phyloP scores from a whole-genome alignment of 768 basidiomycete genomes.

The Rhodocollybia butyracea region DNA sequence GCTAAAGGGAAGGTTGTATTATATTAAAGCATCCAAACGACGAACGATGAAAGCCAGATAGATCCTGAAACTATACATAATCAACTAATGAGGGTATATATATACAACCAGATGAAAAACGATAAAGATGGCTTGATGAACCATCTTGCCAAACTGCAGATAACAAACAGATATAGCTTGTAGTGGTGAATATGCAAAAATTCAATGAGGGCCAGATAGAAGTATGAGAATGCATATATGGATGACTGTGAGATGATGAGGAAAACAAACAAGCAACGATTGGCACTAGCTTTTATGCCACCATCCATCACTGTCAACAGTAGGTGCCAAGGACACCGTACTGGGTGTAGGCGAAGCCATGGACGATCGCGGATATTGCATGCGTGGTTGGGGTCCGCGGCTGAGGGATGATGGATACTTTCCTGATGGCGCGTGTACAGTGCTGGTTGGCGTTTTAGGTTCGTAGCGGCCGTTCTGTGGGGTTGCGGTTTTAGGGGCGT shows the following conservation, averaged over 20 bases:
- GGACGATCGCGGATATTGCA: conserved; percentile 15
- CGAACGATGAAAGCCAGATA: too few relatives aligned
- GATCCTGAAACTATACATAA: neutral
- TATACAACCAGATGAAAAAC: neutral
- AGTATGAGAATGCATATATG: neutral
- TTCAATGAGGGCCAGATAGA: neutral
- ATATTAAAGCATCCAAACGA: too few relatives aligned
- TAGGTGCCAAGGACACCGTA: conserved; percentile 67
- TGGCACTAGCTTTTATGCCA: conserved; percentile 42
- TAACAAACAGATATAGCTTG: too few relatives aligned
- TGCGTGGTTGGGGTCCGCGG: conserved; percentile 2
- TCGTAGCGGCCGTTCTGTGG: conserved; percentile 9
- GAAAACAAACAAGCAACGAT: neutral
- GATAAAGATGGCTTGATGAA: neutral
- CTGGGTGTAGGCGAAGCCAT: conserved; percentile 75
- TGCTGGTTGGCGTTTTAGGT: neutral
- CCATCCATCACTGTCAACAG: conserved; percentile 76
- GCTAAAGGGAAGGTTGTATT: too few relatives aligned
- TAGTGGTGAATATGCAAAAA: neutral
- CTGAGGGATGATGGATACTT: conserved; percentile 15
- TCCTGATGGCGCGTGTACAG: conserved; percentile 6
- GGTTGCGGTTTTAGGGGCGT: conserved; percentile 36
- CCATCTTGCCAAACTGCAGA: neutral
- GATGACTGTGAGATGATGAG: neutral
- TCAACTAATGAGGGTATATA: conserved; percentile 6